Evolutionary conservation across 2,329 filamentous ascomycete genomes (phyloP).

Genomic region (Xylogone sp.): DNA sequence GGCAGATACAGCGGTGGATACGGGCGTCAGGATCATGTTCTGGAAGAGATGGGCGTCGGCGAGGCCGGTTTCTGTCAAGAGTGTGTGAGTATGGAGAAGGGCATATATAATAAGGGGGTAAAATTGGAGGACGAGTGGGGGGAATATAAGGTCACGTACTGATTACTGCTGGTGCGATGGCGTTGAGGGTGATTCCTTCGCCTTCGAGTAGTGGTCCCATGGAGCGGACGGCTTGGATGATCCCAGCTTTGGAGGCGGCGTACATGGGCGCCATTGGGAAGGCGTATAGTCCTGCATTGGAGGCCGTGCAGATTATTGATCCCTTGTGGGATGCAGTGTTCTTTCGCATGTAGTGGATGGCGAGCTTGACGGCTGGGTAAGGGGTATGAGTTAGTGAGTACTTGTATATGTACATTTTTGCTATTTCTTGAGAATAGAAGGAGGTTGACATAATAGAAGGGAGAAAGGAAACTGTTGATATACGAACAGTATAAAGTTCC

Average conservation of each 20-base stretch:
- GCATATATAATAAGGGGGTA: not conserved
- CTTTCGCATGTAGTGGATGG: conserved; percentile 45
- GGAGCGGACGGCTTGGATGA: conserved; percentile 48
- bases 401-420: too few species aligned
- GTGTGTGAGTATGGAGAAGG: too few species aligned
- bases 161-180: conserved; percentile 43
- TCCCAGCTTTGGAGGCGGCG: conserved; percentile 41
- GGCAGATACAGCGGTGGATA: conserved; percentile 41
- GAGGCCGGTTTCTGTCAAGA: conserved; percentile 33
- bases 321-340: conserved; percentile 30
- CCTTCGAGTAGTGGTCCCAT: conserved; percentile 34
- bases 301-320: conserved; percentile 48
- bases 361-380: conserved; percentile 46
- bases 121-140: conserved; percentile 1
- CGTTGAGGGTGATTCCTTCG: conserved; percentile 46
- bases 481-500: conserved; percentile 21
- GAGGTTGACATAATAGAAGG: not conserved
- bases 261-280: conserved; percentile 49
- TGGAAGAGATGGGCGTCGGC: conserved; percentile 36
- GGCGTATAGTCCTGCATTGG: conserved; percentile 48
- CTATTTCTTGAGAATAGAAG: not conserved
- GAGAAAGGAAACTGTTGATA: not conserved
- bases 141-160: conserved; percentile 30
- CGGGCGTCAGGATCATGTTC: conserved; percentile 47
- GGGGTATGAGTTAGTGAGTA: too few species aligned